Percentiles rank a stretch among this genome's conserved stretches.
Conservation (phyloP, 768 basidiomycete species). For the Chlorophyllum brunneum region DNA sequence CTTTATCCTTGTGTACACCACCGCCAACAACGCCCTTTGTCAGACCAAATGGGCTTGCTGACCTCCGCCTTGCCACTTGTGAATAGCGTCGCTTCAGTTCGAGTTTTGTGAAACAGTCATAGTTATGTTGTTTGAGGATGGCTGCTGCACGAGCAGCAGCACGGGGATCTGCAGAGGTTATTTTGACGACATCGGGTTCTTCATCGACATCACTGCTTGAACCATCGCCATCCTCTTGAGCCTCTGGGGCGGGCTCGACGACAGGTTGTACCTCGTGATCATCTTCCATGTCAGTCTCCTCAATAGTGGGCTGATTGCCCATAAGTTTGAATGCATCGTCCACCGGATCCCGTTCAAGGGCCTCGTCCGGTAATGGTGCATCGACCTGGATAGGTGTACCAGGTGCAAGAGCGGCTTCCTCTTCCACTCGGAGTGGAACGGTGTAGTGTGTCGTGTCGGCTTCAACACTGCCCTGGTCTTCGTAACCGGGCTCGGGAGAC, state of each 20-base stretch:
- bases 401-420: neutral
- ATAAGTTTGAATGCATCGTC: conserved; percentile 8
- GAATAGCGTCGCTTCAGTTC: conserved; percentile 28
- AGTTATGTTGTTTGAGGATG: conserved; percentile 87
- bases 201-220: conserved; percentile 30
- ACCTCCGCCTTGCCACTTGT: conserved; percentile 24
- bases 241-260: conserved; percentile 13
- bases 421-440: conserved; percentile 9
- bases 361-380: too few species aligned
- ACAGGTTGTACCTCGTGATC: conserved; percentile 14
- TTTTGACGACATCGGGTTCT: conserved; percentile 66
- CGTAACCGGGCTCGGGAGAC: neutral
- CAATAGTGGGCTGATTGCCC: conserved; percentile 4
- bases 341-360: neutral
- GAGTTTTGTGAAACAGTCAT: conserved; percentile 71
- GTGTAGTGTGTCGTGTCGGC: too few species aligned
- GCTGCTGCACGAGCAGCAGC: conserved; percentile 93
- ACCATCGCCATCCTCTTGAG: conserved; percentile 30
- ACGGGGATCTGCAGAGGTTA: conserved; percentile 78
- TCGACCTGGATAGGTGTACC: neutral
- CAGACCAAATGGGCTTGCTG: conserved; percentile 23
- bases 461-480: neutral
- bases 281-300: neutral
- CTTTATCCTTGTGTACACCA: conserved; percentile 29
- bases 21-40: conserved; percentile 18